These are phyloP conservation scores for Hypoxylon sp. DNA, from an alignment of 2,329 filamentous ascomycete genomes.

Conservation along the genomic window DNA sequence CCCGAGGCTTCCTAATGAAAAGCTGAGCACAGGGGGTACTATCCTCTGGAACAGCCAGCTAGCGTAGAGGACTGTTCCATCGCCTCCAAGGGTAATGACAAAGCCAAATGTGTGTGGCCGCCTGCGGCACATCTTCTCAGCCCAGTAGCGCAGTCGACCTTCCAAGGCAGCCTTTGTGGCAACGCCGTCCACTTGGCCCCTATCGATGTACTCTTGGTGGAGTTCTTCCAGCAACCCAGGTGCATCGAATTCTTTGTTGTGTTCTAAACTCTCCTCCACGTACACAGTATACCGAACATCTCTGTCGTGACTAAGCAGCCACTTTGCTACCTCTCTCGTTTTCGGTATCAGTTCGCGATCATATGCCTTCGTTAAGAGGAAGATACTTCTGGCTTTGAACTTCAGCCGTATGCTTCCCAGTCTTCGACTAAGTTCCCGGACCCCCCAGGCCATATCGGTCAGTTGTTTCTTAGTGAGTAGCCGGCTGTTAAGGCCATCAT, in stretches of 20 bases:
- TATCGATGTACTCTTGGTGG: conserved; percentile 60
- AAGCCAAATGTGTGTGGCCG: conserved; percentile 94
- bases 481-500: conserved; percentile 68
- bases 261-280: conserved; percentile 81
- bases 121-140: conserved; percentile 80
- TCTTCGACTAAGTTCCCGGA: conserved; percentile 89
- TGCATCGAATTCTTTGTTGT: conserved; percentile 81
- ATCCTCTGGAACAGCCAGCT: conserved; percentile 98
- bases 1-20: conserved; percentile 90
- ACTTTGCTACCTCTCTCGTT: conserved; percentile 82
- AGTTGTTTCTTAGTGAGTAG: conserved; percentile 95
- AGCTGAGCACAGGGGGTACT: conserved; percentile 92
- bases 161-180: conserved; percentile 57
- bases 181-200: conserved; percentile 54
- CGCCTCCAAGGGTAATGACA: conserved; percentile 90
- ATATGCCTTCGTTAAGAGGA: conserved; percentile 92
- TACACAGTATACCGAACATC: conserved; percentile 82
- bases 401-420: conserved; percentile 86
- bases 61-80: conserved; percentile 96
- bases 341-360: conserved; percentile 84
- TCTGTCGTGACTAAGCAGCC: conserved; percentile 82
- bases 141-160: conserved; percentile 84
- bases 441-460: conserved; percentile 96
- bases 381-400: conserved; percentile 85
- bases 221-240: conserved; percentile 76